Base-by-base conservation (phyloP, 139 green algal genomes). In the Chlorella ohadii region DNA sequence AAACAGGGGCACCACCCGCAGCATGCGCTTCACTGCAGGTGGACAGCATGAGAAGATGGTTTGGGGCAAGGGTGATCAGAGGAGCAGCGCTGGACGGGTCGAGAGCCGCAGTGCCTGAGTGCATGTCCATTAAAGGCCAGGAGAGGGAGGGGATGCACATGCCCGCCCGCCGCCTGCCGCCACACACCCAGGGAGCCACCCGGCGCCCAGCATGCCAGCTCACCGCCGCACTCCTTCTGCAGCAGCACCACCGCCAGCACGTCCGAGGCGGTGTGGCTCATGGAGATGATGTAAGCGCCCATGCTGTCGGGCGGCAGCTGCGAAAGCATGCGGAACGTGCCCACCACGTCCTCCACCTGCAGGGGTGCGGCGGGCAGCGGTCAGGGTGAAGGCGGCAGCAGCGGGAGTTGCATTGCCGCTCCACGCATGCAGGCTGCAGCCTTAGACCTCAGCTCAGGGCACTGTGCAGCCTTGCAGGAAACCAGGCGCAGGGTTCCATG, bases 241-340 rank as follows among this genome's bases (percentile, higher is more conserved):
- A 99, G 92, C 82, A 99, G 94, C 86, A 97, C 92, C 76, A 99
- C 97, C 25, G 93, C 92, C 76, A 99, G 91, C 56, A 99, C 96
- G 85, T 99, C 97, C 33, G 83, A 94, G 47, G 97, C 92, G 39
- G 82, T 84, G 76, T 91, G 91, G 59, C 94, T 90, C 97, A 99
- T 99, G 83, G 87, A 94, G 90, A 99, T 99, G 68, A 99, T 95
- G 86, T 99, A 99, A 0, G 96, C 95, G 6, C 94, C 96, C 59
- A 99, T 90, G 31, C 84, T 93, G 78, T 89, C 88, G 3, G 39
- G 11, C n/a, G 90, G 91, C 66, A 92, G 84, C 78, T 90, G 63
- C 17, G 88, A 85, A 20, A 90, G 82, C 88, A 93, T 90, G 64
- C 88, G 88, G 88, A 97, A 95, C 6, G 95, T 99, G 88, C 94